Evolutionary conservation across 1,284 basidiomycete species (phyloP).

Genomic region (Malassezia japonica): DNA sequence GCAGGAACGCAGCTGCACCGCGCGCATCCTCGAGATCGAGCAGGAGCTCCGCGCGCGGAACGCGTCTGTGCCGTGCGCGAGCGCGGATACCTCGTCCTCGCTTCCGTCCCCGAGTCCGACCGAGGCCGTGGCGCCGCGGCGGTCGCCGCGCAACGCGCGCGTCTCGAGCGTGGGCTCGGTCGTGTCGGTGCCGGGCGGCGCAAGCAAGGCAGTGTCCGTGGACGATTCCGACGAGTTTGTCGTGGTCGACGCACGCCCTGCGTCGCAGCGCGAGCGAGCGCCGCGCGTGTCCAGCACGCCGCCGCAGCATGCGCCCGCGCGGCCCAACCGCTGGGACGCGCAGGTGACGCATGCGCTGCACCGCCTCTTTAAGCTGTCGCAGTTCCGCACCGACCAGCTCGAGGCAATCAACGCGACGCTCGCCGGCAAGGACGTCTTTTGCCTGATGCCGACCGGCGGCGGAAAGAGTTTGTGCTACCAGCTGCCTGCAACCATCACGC

Average conservation of each 20-base stretch:
- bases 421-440: conserved; percentile 74
- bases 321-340: conserved; percentile 50
- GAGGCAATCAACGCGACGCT: conserved; percentile 76
- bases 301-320: not conserved
- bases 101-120: too few relatives aligned
- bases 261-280: too few relatives aligned
- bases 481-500: conserved; percentile 71
- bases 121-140: too few relatives aligned
- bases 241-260: too few relatives aligned
- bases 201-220: too few relatives aligned
- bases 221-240: too few relatives aligned
- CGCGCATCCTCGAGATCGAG: conserved; percentile 13
- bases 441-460: conserved; percentile 93
- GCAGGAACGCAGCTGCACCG: conserved; percentile 12
- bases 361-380: conserved; percentile 59
- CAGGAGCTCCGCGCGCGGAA: conserved; percentile 1
- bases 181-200: too few relatives aligned
- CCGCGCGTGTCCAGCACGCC: too few relatives aligned
- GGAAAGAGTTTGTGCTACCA: conserved; percentile 63
- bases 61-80: not conserved
- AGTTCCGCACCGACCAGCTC: conserved; percentile 74
- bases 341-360: conserved; percentile 61
- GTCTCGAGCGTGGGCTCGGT: too few relatives aligned
- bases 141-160: too few relatives aligned
- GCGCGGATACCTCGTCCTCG: not conserved